Percentiles rank a stretch among this genome's conserved stretches.
phyloP scores from a whole-genome alignment of 306 rosid species.

The Prunus davidiana region DNA sequence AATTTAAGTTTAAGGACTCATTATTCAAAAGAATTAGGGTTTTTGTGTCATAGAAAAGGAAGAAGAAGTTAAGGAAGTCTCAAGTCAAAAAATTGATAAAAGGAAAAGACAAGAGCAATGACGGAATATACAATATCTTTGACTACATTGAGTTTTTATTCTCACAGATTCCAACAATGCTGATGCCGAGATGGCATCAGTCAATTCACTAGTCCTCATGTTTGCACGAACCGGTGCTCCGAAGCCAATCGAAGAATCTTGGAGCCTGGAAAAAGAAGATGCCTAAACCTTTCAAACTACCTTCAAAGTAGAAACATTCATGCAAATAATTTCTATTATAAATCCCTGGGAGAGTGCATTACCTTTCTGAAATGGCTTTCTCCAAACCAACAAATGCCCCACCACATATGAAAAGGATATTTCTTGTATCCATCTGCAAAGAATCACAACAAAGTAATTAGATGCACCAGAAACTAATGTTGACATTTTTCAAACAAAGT shows the following conservation, averaged over 20 bases:
- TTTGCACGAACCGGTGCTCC: constrained; percentile 70
- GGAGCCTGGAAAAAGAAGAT: constrained; percentile 37
- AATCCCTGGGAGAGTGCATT: constrained; percentile 14
- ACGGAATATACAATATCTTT: constrained; percentile 5
- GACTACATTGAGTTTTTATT: constrained; percentile 18
- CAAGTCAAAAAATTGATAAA: constrained; percentile 7
- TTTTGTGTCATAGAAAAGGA: neutral
- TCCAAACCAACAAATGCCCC: constrained; percentile 74
- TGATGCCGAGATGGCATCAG: constrained; percentile 51
- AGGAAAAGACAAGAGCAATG: neutral
- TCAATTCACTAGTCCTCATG: constrained; percentile 44
- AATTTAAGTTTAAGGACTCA: constrained; percentile 12
- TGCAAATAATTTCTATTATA: neutral
- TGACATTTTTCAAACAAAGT: neutral
- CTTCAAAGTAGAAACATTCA: neutral
- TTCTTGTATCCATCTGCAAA: constrained; percentile 57
- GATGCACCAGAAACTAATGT: neutral
- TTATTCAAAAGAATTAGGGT: constrained; percentile 7
- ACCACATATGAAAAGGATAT: constrained; percentile 73
- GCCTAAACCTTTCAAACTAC: neutral
- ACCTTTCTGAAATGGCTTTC: constrained; percentile 73
- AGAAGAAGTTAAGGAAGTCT: constrained; percentile 4
- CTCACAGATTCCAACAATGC: constrained; percentile 68
- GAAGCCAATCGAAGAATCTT: constrained; percentile 81
- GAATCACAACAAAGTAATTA: constrained; percentile 12